These are phyloP conservation scores for Nissolia schottii DNA, from an alignment of 306 rosid genomes.

Conservation along the genomic window DNA sequence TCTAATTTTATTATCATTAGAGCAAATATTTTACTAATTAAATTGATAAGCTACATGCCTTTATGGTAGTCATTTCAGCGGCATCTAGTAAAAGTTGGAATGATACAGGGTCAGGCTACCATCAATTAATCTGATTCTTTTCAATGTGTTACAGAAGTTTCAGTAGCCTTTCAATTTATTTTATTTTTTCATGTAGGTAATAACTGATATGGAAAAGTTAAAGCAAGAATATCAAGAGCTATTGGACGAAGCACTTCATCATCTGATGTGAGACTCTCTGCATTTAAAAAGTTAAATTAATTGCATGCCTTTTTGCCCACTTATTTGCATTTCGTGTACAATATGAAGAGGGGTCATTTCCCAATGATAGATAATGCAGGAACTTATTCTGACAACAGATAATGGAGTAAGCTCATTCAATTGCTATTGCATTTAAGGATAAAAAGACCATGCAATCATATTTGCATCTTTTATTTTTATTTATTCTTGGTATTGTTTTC, in stretches of 20 bases:
- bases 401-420: slow-evolving; percentile 16
- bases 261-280: slow-evolving; percentile 58
- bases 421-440: slow-evolving; percentile 12
- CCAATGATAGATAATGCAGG: background rate
- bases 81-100: slow-evolving; percentile 7
- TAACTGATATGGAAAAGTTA: slow-evolving; percentile 76
- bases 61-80: background rate
- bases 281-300: background rate
- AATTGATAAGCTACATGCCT: background rate
- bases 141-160: background rate
- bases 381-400: background rate
- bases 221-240: slow-evolving; percentile 68
- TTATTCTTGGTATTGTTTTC: background rate
- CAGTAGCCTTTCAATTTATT: background rate
- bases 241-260: slow-evolving; percentile 47
- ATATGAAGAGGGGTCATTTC: background rate
- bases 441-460: background rate
- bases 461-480: background rate
- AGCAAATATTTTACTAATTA: background rate
- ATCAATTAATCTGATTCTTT: background rate
- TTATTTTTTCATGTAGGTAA: slow-evolving; percentile 56
- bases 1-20: no score
- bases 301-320: background rate
- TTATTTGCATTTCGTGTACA: background rate
- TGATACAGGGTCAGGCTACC: background rate